Percentiles rank a stretch among this genome's conserved stretches.
These are phyloP conservation scores for Huiozyma sinensis DNA, from an alignment of 805 yeast species.

Conservation along the genomic window DNA sequence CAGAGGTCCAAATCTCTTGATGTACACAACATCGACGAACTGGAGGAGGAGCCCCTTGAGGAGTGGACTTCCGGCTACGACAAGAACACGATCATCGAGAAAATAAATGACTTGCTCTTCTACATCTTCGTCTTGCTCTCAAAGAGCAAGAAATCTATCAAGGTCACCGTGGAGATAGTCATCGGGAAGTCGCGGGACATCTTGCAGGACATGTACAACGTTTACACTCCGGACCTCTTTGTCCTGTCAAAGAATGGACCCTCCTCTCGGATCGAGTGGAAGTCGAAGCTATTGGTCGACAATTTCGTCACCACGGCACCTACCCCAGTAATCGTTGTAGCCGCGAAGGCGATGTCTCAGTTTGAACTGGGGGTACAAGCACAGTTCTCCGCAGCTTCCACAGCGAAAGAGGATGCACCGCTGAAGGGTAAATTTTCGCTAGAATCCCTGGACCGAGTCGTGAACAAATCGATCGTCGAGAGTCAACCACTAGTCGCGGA, in stretches of 20 bases:
- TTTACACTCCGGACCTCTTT: slow-evolving; percentile 25
- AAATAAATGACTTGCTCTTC: slow-evolving; percentile 15
- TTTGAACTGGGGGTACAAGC: slow-evolving; percentile 16
- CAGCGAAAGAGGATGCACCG: background rate
- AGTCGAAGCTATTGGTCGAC: slow-evolving; percentile 18
- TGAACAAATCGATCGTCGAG: background rate
- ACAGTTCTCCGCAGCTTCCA: background rate
- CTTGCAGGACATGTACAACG: slow-evolving; percentile 22
- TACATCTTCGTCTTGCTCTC: slow-evolving; percentile 10
- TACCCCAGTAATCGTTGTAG: slow-evolving; percentile 22
- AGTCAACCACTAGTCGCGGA: background rate
- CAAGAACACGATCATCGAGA: slow-evolving; percentile 13
- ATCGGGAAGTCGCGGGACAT: slow-evolving; percentile 20
- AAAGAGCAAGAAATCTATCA: slow-evolving; percentile 15
- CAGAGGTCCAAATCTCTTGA: background rate
- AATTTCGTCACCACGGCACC: slow-evolving; percentile 19
- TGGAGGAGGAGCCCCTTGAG: slow-evolving; percentile 2
- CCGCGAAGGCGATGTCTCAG: slow-evolving; percentile 20
- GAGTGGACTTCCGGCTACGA: slow-evolving; percentile 27
- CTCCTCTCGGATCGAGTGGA: slow-evolving; percentile 18
- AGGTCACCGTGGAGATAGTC: slow-evolving; percentile 26
- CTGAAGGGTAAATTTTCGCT: background rate
- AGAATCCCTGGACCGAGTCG: background rate
- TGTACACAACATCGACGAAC: background rate
- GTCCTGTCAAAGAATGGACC: slow-evolving; percentile 19